A percentile compares a stretch with the other conserved stretches of the same genome.
phyloP scores from a whole-genome alignment of 2,329 filamentous ascomycete genomes.

The Dothidotthia symphoricarpi region DNA sequence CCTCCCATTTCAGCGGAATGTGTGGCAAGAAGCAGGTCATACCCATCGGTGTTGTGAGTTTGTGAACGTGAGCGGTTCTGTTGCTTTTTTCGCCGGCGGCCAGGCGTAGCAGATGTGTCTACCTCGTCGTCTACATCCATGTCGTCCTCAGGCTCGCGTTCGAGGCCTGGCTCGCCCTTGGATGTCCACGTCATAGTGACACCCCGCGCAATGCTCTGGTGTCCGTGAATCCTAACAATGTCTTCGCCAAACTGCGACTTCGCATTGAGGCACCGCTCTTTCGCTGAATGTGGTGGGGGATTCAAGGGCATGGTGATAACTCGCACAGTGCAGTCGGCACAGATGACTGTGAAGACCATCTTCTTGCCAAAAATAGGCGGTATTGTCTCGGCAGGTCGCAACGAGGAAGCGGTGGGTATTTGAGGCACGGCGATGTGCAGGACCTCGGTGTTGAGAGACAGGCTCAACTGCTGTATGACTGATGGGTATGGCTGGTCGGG shows the following conservation, averaged over 20 bases:
- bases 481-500: conserved; percentile 54
- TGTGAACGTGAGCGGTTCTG: conserved; percentile 24
- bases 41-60: conserved; percentile 27
- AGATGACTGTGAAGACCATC: conserved; percentile 56
- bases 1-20: conserved; percentile 44
- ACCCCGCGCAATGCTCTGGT: conserved; percentile 52
- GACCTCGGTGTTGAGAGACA: conserved; percentile 55
- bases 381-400: conserved; percentile 38
- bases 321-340: conserved; percentile 57
- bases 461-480: conserved; percentile 55
- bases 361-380: conserved; percentile 51
- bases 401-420: conserved; percentile 32
- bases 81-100: conserved; percentile 20
- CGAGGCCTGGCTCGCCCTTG: conserved; percentile 17
- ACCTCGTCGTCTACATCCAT: conserved; percentile 38
- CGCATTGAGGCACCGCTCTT: conserved; percentile 21
- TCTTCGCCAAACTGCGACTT: conserved; percentile 46
- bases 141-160: conserved; percentile 29
- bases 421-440: conserved; percentile 54
- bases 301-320: conserved; percentile 56
- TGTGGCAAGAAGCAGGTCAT: conserved; percentile 44
- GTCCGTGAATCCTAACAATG: conserved; percentile 50
- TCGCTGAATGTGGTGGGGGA: conserved; percentile 49
- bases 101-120: conserved; percentile 16
- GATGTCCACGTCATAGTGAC: conserved; percentile 55